phyloP scores from a whole-genome alignment of 2,329 filamentous ascomycete species.

The Stagonosporopsis tanaceti region DNA sequence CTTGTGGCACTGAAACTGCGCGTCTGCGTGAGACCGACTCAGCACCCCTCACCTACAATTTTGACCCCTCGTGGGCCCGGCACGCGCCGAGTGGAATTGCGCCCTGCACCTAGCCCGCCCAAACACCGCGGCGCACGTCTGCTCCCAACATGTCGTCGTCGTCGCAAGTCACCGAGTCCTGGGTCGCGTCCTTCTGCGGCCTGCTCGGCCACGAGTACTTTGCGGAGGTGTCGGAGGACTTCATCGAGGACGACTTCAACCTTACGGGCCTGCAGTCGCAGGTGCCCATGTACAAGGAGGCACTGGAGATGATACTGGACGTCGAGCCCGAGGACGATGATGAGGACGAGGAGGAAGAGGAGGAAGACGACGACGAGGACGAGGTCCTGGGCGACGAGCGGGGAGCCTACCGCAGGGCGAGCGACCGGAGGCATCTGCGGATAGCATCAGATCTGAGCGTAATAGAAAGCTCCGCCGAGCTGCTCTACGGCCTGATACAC shows the following conservation, averaged over 20 bases:
- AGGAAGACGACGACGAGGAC: slow-evolving; percentile 67
- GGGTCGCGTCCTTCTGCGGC: slow-evolving; percentile 97
- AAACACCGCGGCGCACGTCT: slow-evolving; percentile 25
- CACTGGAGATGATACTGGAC: slow-evolving; percentile 98
- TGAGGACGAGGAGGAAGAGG: slow-evolving; percentile 79
- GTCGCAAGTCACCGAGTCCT: slow-evolving; percentile 77
- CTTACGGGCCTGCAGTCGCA: slow-evolving; percentile 93
- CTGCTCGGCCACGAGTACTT: slow-evolving; percentile 98
- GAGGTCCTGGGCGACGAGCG: slow-evolving; percentile 59
- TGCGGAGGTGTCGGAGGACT: slow-evolving; percentile 97
- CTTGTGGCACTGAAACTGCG: slow-evolving; percentile 4
- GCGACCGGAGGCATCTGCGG: slow-evolving; percentile 75
- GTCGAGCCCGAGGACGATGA: slow-evolving; percentile 95
- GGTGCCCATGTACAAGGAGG: slow-evolving; percentile 99
- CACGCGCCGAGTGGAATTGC: slow-evolving; percentile 29
- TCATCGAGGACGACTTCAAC: slow-evolving; percentile 99
- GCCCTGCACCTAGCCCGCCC: slow-evolving; percentile 28
- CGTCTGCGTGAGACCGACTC: slow-evolving; percentile 14
- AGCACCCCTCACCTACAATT: slow-evolving; percentile 40
- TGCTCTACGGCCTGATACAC: slow-evolving; percentile 97
- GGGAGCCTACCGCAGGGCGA: slow-evolving; percentile 60
- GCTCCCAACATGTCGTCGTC: slow-evolving; percentile 61
- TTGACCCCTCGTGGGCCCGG: slow-evolving; percentile 36
- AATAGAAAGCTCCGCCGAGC: slow-evolving; percentile 96
- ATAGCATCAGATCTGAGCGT: slow-evolving; percentile 93